Evolutionary conservation across 805 yeast genomes (phyloP).

Genomic region (Yarrowia yakushimensis): DNA sequence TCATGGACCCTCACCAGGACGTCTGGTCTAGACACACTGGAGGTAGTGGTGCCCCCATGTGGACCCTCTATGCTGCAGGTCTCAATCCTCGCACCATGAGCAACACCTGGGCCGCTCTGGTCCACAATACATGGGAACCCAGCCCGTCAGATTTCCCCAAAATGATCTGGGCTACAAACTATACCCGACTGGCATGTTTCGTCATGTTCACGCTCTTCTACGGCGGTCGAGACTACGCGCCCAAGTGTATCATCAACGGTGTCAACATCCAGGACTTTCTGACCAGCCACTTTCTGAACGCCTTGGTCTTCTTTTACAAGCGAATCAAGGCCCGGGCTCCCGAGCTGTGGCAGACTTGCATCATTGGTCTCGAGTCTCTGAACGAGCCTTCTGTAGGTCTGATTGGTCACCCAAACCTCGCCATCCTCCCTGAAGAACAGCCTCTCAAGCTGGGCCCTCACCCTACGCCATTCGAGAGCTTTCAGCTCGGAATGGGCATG

Average conservation of each 20-base stretch:
- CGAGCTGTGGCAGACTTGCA: slow-evolving; percentile 39
- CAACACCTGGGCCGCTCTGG: slow-evolving; percentile 71
- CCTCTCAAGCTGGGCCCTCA: slow-evolving; percentile 73
- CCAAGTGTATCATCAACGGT: slow-evolving; percentile 67
- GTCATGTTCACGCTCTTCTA: slow-evolving; percentile 86
- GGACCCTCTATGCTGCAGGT: slow-evolving; percentile 93
- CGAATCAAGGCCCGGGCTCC: slow-evolving; percentile 45
- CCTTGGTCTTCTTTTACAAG: slow-evolving; percentile 50
- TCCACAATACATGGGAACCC: slow-evolving; percentile 53
- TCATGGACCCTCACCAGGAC: slow-evolving; percentile 88
- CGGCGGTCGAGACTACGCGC: slow-evolving; percentile 73
- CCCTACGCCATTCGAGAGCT: slow-evolving; percentile 74
- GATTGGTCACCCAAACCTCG: slow-evolving; percentile 58
- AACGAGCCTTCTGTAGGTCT: slow-evolving; percentile 83
- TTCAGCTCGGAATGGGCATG: slow-evolving; percentile 76
- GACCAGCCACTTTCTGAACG: slow-evolving; percentile 56
- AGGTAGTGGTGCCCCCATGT: slow-evolving; percentile 90
- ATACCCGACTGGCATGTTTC: slow-evolving; percentile 65
- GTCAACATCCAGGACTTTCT: slow-evolving; percentile 73
- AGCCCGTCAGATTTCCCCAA: slow-evolving; percentile 55
- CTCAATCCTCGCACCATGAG: slow-evolving; percentile 66
- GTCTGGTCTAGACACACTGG: slow-evolving; percentile 91
- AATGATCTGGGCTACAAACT: slow-evolving; percentile 93
- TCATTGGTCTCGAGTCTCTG: slow-evolving; percentile 73
- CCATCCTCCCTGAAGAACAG: slow-evolving; percentile 50